Evolutionary conservation across 805 yeast genomes (phyloP), one percentile per base, ranked within the genome.

Genomic region (Sugiyamaella marilandica): DNA sequence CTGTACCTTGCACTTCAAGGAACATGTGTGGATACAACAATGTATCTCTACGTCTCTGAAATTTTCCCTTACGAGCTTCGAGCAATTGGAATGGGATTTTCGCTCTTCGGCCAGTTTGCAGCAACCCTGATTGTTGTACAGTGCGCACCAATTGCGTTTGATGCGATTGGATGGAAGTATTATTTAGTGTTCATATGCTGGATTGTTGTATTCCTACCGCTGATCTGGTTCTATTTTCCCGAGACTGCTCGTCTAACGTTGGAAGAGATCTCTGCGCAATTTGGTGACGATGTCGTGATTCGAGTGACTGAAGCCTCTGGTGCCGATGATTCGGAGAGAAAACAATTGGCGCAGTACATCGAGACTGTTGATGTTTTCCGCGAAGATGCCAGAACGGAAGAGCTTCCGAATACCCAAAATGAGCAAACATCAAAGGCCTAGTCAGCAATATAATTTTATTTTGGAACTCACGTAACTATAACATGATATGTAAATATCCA

Each of bases 171-270:
- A 34, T 72, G 73, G 73, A 72, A 70, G 57, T 72, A 72, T 65
- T 72, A 72, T 56, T 70, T 72, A 55, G 76, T 72, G 2, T 65
- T 50, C 26, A 50, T 50, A 14, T 44, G 49, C 24, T 50, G 53
- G 53, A 35, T 34, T 18, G 49, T 50, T 11, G 41, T 45, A 3
- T 50, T 35, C 35, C 31, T 50, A 10, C 53, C 53, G 4, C 2
- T 50, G 11, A 66, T 65, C 29, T 62, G 63, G 55, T 62, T 69
- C 55, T 59, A 62, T 54, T 71, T 61, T 62, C 71, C 70, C 18
- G 75, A 72, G 57, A 72, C 75, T 13, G 59, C 69, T 10, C 73
- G 72, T 11, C 65, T 65, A 59, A 68, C 74, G 9, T 70, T 72
- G 64, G 75, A 72, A 56, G 75, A 72, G 55, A 71, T 71, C 34